Evolutionary conservation across 495 filamentous ascomycete genomes (phyloP).

Genomic region (Aspergillus wentii): DNA sequence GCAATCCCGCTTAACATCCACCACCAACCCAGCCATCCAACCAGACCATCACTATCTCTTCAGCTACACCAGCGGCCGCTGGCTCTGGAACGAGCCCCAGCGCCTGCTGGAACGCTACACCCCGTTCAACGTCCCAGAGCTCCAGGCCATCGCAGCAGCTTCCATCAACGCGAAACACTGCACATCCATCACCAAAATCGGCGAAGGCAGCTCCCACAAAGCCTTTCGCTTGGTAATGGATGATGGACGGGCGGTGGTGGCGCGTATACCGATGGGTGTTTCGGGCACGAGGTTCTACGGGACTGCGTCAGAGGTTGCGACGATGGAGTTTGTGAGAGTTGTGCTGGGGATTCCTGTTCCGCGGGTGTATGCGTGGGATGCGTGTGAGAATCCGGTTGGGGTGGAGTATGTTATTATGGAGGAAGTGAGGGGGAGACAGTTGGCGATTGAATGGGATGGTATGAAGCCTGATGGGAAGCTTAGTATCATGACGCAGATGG

Average conservation of each 20-base stretch:
- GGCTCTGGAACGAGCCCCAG: conserved; percentile 23
- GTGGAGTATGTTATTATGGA: conserved; percentile 41
- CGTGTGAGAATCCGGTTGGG: conserved; percentile 20
- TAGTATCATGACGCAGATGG: conserved; percentile 22
- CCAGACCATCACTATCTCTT: too few species aligned
- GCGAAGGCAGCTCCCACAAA: conserved; percentile 36
- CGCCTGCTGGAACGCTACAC: conserved; percentile 17
- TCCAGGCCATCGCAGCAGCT: conserved; percentile 14
- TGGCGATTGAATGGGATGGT: conserved; percentile 19
- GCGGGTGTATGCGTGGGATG: conserved; percentile 33
- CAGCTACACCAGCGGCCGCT: conserved; percentile 27
- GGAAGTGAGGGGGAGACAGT: conserved; percentile 19
- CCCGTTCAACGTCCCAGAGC: conserved; percentile 21
- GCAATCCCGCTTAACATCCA: too few species aligned
- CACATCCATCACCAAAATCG: conserved; percentile 22
- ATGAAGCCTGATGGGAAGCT: conserved; percentile 20
- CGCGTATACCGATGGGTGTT: conserved; percentile 28
- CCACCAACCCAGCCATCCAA: too few species aligned
- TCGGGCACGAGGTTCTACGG: conserved; percentile 22
- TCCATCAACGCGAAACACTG: conserved; percentile 11
- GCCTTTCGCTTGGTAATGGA: conserved; percentile 30
- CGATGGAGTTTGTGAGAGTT: conserved; percentile 30
- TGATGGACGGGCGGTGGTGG: conserved; percentile 27
- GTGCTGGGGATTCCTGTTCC: conserved; percentile 26
- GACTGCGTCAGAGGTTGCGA: conserved; percentile 36